Evolutionary conservation across 108 stramenopile genomes (phyloP), one percentile per base, ranked within the genome.

Genomic region (Skeletonema grethae): DNA sequence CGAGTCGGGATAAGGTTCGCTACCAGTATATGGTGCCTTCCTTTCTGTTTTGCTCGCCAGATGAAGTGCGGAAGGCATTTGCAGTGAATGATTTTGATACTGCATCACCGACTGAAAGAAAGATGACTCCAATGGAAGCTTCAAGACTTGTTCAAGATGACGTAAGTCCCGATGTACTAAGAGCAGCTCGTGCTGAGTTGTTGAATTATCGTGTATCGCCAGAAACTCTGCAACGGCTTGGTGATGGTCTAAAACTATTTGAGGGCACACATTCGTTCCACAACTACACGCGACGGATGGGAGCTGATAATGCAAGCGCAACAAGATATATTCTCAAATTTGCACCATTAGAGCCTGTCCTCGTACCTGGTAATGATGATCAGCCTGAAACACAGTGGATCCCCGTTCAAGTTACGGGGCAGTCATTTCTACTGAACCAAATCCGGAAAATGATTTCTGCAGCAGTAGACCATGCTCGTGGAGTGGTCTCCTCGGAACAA

Each of bases 11-110:
- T 67, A 85, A 84, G 53, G 94, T 98, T 7, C 76, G 96, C 34
- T 99, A 99, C 85, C 93, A 96, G 74, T 99, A 99, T 86, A 95
- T 99, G 87, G 84, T 99, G 57, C 99, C 99, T 22, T 90, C 94
- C 30, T 97, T 85, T 74, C 22, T 92, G 65, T 62, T 97, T 38
- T 80, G 80, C 12, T 61, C 80, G 5, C 41, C 68, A 55, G 83
- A 88, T 41, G 84, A 86, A 38, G 53, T 88, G 7, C 56, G 70
- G 0, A 15, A 41, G 12, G 79, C 56, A 43, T 74, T 89, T 59
- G 25, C 82, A 73, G 35, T 30, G 57, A 16, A 58, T 75, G 39
- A 69, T 30, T 69, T 48, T 45, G 50, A 15, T 50, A 43, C 64
- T 80, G 38, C n/a, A 59, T 20, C 20, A 56, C 61, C 61, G 67